Evolutionary conservation across 805 yeast species (phyloP).

Genomic region (Nakazawaea populi): DNA sequence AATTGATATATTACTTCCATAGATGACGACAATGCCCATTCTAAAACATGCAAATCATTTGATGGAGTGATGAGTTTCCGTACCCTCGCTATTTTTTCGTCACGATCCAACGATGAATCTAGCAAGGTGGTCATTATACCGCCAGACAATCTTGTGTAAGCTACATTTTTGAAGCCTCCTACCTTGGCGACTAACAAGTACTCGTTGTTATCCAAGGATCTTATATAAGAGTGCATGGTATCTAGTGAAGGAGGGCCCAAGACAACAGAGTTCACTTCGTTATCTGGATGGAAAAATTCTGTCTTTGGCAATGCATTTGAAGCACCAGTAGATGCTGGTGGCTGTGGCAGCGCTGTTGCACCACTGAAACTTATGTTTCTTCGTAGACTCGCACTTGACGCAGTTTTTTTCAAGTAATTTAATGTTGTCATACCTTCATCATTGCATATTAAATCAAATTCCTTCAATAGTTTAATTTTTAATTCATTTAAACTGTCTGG

Average conservation of each 20-base stretch:
- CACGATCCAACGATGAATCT: background rate
- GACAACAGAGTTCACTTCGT: background rate
- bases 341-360: background rate
- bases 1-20: constrained; percentile 17
- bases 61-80: background rate
- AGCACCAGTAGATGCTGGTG: background rate
- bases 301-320: background rate
- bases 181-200: constrained; percentile 5
- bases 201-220: background rate
- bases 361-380: background rate
- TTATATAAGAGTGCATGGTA: background rate
- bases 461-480: constrained; percentile 38
- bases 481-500: constrained; percentile 52
- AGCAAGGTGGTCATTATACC: background rate
- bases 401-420: constrained; percentile 1
- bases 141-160: background rate
- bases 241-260: background rate
- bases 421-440: constrained; percentile 17
- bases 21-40: constrained; percentile 20
- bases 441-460: constrained; percentile 31
- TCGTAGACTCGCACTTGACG: constrained; percentile 5
- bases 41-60: constrained; percentile 13
- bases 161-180: constrained; percentile 7
- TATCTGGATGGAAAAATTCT: constrained; percentile 2
- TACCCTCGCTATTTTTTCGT: background rate